These are phyloP conservation scores for Pichia thaimueangensis DNA, from an alignment of 805 yeast species.

Conservation along the genomic window DNA sequence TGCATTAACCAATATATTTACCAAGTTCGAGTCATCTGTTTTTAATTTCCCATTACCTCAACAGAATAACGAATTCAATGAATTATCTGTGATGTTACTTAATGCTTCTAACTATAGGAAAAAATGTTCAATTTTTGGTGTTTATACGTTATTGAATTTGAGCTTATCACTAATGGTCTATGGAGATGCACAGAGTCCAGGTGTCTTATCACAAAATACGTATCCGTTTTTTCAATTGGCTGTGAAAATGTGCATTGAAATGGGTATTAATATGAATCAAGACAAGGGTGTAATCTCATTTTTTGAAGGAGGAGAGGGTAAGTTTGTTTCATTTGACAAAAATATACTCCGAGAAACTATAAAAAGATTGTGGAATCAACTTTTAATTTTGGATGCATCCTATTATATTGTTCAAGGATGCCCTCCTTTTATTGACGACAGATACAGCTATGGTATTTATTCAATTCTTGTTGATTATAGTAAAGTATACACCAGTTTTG, in stretches of 20 bases:
- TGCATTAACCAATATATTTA: constrained; percentile 8
- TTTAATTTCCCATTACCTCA: constrained; percentile 4
- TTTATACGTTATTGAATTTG: constrained; percentile 10
- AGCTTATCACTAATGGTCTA: constrained; percentile 12
- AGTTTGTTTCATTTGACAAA: too few relatives aligned
- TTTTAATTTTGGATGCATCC: constrained; percentile 12
- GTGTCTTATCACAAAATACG: constrained; percentile 9
- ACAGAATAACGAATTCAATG: constrained; percentile 6
- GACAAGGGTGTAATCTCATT: constrained; percentile 2
- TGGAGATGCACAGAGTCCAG: constrained; percentile 12
- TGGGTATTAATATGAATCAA: constrained; percentile 12
- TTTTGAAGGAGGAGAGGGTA: too few relatives aligned
- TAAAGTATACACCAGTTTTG: too few relatives aligned
- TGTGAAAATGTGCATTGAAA: constrained; percentile 6
- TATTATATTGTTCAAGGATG: constrained; percentile 9
- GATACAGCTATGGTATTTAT: constrained; percentile 12
- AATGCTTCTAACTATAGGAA: constrained; percentile 12
- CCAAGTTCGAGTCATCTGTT: background rate
- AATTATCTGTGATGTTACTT: constrained; percentile 9
- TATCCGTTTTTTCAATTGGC: constrained; percentile 13
- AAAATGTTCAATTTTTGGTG: constrained; percentile 6
- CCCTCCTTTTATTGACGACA: constrained; percentile 14
- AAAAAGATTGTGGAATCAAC: constrained; percentile 17
- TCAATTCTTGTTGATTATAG: too few relatives aligned
- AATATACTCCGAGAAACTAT: constrained; percentile 4